Percentiles rank a stretch among this genome's conserved stretches.
Conservation (phyloP, 2,329 filamentous ascomycete genomes). For the Trematosphaeria pertusa region DNA sequence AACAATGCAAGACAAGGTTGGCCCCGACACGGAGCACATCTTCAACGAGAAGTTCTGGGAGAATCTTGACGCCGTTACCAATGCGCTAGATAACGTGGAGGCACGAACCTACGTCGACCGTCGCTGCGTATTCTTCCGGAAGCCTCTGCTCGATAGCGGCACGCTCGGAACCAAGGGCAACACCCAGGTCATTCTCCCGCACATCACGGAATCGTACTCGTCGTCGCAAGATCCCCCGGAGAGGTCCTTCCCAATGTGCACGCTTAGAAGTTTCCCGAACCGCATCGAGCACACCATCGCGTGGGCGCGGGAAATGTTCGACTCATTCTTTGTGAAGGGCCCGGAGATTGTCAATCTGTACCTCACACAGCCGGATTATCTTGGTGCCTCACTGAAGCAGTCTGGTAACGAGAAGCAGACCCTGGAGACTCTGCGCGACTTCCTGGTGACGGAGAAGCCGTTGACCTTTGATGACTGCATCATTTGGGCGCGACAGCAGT, state of each 20-base stretch:
- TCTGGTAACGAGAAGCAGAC: constrained; percentile 95
- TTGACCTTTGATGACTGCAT: constrained; percentile 95
- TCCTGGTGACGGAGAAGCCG: constrained; percentile 89
- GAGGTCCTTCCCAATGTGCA: constrained; percentile 99
- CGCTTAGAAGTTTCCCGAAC: constrained; percentile 95
- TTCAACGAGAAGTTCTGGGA: constrained; percentile 96
- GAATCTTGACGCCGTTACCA: constrained; percentile 87
- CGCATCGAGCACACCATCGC: constrained; percentile 98
- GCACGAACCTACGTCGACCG: constrained; percentile 95
- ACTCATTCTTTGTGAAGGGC: constrained; percentile 90
- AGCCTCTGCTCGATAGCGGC: constrained; percentile 93
- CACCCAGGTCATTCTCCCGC: constrained; percentile 91
- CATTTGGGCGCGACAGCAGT: constrained; percentile 90
- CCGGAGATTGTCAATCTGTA: constrained; percentile 95
- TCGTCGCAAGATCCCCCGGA: constrained; percentile 96
- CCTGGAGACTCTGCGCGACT: constrained; percentile 87
- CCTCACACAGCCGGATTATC: constrained; percentile 87
- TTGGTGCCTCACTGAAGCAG: constrained; percentile 86
- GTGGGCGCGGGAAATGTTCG: constrained; percentile 96
- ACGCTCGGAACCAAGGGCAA: constrained; percentile 99
- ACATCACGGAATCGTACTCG: constrained; percentile 94
- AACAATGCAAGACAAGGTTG: constrained; percentile 86
- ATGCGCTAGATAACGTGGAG: constrained; percentile 96
- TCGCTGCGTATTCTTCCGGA: constrained; percentile 97
- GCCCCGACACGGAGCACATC: constrained; percentile 87